A percentile compares a stretch with the other conserved stretches of the same genome.
Evolutionary conservation across 1,139 yeast genomes (phyloP).

Genomic region (Yamadazyma spencermartinsiae): DNA sequence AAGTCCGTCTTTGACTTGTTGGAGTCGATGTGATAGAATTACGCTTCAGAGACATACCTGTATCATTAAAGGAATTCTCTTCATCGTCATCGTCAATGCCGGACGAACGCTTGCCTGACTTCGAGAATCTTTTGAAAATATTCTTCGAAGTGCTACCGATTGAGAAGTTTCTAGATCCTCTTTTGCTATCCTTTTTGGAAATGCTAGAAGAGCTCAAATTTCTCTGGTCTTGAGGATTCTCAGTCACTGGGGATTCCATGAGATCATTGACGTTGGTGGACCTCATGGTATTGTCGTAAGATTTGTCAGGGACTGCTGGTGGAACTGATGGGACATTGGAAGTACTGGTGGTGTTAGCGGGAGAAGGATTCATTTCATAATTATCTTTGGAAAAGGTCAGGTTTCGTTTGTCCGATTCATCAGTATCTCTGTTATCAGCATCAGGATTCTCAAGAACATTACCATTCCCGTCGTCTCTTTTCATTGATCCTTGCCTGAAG

Average conservation of each 20-base stretch:
- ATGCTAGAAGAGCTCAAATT: background rate
- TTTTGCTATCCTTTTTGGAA: slow-evolving; percentile 10
- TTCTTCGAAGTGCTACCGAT: slow-evolving; percentile 30
- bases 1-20: slow-evolving; percentile 10
- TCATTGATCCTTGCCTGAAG: slow-evolving; percentile 24
- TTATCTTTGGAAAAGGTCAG: slow-evolving; percentile 15
- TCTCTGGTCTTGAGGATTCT: slow-evolving; percentile 4
- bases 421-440: slow-evolving; percentile 5
- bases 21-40: slow-evolving; percentile 16
- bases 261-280: slow-evolving; percentile 2
- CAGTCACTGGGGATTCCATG: slow-evolving; percentile 8
- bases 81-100: slow-evolving; percentile 18
- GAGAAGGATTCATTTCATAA: slow-evolving; percentile 22
- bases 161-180: slow-evolving; percentile 27
- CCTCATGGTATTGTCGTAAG: background rate
- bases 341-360: slow-evolving; percentile 24
- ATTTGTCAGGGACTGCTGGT: slow-evolving; percentile 4
- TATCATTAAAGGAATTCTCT: slow-evolving; percentile 1
- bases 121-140: slow-evolving; percentile 37
- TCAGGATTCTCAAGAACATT: slow-evolving; percentile 1
- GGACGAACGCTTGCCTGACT: slow-evolving; percentile 22
- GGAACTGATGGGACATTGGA: slow-evolving; percentile 11
- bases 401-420: slow-evolving; percentile 21
- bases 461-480: background rate
- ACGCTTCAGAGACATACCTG: slow-evolving; percentile 15